Conservation (phyloP, 140 eudicot species). For the Cichorium intybus region DNA sequence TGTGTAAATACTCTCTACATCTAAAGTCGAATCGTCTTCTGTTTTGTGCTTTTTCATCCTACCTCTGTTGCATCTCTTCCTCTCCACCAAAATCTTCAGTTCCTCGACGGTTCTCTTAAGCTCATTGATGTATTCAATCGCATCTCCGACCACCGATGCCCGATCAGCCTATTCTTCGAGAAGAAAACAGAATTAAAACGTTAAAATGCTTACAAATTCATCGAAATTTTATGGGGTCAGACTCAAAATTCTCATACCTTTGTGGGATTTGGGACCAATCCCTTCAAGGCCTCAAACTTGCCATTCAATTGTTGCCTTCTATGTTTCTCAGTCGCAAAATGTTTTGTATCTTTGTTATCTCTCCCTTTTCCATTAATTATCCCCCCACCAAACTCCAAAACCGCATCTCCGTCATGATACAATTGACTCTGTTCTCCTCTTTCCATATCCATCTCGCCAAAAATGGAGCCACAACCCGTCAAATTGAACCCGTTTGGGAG, state of each 20-base stretch:
- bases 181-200: not conserved
- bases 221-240: not conserved
- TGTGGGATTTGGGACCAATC: conserved; percentile 36
- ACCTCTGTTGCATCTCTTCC: conserved; percentile 59
- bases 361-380: conserved; percentile 27
- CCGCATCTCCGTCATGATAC: conserved; percentile 51
- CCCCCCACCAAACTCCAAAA: conserved; percentile 63
- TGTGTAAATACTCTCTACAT: conserved; percentile 36
- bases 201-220: conserved; percentile 10
- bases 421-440: conserved; percentile 35
- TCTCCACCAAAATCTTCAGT: conserved; percentile 66
- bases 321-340: conserved; percentile 42
- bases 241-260: conserved; percentile 24
- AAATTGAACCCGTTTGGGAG: conserved; percentile 56
- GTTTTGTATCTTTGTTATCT: conserved; percentile 19
- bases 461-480: conserved; percentile 43
- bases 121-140: conserved; percentile 77
- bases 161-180: conserved; percentile 51
- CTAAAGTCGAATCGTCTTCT: conserved; percentile 46
- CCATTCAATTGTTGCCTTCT: conserved; percentile 39
- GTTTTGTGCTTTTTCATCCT: conserved; percentile 65
- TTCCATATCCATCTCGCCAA: conserved; percentile 49
- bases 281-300: conserved; percentile 32
- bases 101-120: conserved; percentile 76
- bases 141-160: conserved; percentile 81